Percentiles rank a stretch among this genome's conserved stretches.
phyloP scores from a whole-genome alignment of 116 monocot genomes.

The Cymodocea nodosa region DNA sequence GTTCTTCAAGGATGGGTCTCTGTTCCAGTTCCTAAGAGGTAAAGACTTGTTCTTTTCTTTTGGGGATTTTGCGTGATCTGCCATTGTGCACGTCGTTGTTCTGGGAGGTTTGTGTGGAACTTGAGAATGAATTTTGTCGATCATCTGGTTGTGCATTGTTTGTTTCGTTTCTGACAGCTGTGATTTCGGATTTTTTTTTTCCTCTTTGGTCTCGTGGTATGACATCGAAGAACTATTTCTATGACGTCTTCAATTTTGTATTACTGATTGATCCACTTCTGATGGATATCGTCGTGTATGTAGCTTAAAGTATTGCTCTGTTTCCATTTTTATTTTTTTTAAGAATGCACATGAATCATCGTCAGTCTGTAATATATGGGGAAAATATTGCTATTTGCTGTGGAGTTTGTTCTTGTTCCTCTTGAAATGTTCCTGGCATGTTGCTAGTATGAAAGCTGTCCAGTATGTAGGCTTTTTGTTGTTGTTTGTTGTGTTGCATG shows the following conservation, averaged over 20 bases:
- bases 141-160: neutral
- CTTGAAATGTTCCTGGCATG: neutral
- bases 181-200: neutral
- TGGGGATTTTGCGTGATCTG: neutral
- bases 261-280: too few species aligned
- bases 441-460: neutral
- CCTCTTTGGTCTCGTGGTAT: too few species aligned
- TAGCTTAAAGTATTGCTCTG: too few species aligned
- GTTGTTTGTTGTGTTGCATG: neutral
- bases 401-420: too few species aligned
- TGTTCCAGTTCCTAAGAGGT: slow-evolving; percentile 68
- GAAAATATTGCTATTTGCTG: neutral
- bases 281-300: too few species aligned
- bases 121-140: neutral
- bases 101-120: neutral
- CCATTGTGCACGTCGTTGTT: neutral
- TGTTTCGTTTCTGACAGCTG: neutral
- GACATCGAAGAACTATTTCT: too few species aligned
- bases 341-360: too few species aligned
- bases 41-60: neutral
- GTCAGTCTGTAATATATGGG: neutral
- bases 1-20: slow-evolving; percentile 45
- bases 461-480: neutral
- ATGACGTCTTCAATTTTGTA: too few species aligned
- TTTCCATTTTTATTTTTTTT: too few species aligned